These are phyloP conservation scores for Phytophthora macrochlamydospora DNA, from an alignment of 352 stramenopile genomes.

Conservation along the genomic window DNA sequence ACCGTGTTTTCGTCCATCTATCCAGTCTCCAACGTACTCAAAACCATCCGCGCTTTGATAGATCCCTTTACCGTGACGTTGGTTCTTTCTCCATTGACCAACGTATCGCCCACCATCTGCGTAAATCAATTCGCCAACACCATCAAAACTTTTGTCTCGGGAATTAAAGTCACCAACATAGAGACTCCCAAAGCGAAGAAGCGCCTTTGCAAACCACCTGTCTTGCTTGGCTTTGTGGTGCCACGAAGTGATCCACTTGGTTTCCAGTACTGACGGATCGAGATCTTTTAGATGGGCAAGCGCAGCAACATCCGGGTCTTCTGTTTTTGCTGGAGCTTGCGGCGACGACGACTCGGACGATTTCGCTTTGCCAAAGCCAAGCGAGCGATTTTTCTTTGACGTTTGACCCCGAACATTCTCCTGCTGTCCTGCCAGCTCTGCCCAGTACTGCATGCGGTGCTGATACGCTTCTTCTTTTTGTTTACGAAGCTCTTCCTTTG, in stretches of 20 bases:
- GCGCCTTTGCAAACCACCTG: conserved; percentile 63
- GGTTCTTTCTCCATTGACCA: conserved; percentile 78
- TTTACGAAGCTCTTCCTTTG: conserved; percentile 42
- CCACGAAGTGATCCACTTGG: conserved; percentile 66
- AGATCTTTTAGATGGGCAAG: conserved; percentile 31
- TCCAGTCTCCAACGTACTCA: conserved; percentile 80
- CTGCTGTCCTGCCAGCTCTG: conserved; percentile 44
- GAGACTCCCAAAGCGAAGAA: conserved; percentile 67
- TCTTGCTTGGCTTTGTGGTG: conserved; percentile 36
- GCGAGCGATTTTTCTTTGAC: conserved; percentile 35
- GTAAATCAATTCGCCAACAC: conserved; percentile 89
- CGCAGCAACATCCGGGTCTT: conserved; percentile 8
- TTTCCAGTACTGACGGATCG: conserved; percentile 36
- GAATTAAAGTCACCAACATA: conserved; percentile 77
- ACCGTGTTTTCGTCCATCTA: conserved; percentile 78
- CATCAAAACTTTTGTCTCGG: conserved; percentile 60
- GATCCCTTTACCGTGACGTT: conserved; percentile 71
- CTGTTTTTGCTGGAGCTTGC: not conserved
- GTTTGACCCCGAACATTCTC: conserved; percentile 22
- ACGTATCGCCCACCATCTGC: conserved; percentile 81
- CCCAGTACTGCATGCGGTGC: conserved; percentile 72
- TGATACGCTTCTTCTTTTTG: conserved; percentile 67
- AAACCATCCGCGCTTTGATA: conserved; percentile 60
- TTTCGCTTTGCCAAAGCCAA: conserved; percentile 39
- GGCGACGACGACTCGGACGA: conserved; percentile 2